Evolutionary conservation across 768 basidiomycete genomes (phyloP).

Genomic region (Polyporus arcularius): DNA sequence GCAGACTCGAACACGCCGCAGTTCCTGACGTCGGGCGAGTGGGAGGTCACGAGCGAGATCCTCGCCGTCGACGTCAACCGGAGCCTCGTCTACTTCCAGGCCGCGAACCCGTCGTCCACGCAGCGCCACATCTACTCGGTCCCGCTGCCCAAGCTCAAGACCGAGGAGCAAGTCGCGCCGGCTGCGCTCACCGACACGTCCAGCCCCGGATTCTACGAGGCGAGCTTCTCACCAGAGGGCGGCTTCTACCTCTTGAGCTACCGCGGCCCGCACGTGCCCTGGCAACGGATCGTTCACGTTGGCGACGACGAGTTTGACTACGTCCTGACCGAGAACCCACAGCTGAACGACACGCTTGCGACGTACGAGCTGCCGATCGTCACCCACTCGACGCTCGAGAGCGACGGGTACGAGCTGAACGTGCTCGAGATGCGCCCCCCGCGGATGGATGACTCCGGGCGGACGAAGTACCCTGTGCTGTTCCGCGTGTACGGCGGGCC

Average conservation of each 20-base stretch:
- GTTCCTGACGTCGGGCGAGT: conserved; percentile 84
- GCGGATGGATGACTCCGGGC: conserved; percentile 91
- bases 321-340: conserved; percentile 70
- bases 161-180: conserved; percentile 25
- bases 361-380: conserved; percentile 75
- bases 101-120: conserved; percentile 78
- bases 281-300: conserved; percentile 76
- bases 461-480: conserved; percentile 92
- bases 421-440: conserved; percentile 91
- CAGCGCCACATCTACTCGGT: conserved; percentile 86
- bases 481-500: conserved; percentile 97
- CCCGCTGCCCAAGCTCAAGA: conserved; percentile 56
- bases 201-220: conserved; percentile 57
- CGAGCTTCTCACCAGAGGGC: conserved; percentile 81
- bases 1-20: conserved; percentile 65
- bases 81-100: conserved; percentile 85
- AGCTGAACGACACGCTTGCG: conserved; percentile 60
- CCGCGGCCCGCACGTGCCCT: conserved; percentile 80
- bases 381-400: conserved; percentile 68
- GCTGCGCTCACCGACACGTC: conserved; percentile 51
- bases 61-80: conserved; percentile 67
- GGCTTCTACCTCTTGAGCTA: conserved; percentile 85
- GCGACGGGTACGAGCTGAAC: conserved; percentile 86
- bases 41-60: conserved; percentile 86
- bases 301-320: conserved; percentile 58